Evolutionary conservation across 768 basidiomycete genomes (phyloP).

Genomic region (Pholiota microspora): DNA sequence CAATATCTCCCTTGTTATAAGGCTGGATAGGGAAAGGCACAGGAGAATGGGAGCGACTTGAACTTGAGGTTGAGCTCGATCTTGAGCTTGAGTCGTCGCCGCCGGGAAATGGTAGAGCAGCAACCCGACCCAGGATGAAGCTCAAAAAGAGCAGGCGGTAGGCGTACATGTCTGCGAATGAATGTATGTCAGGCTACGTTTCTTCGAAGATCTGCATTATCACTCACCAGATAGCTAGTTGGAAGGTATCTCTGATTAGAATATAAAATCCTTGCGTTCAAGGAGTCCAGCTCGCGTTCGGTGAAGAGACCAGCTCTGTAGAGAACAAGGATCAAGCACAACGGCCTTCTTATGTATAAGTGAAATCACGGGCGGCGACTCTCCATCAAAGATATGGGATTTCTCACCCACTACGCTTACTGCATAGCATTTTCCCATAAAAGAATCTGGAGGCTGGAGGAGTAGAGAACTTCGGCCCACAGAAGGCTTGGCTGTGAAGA

Average conservation of each 20-base stretch:
- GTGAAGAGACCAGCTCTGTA: conserved; percentile 23
- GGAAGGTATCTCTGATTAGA: background rate
- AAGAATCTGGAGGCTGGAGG: too few relatives aligned
- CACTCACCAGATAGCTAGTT: background rate
- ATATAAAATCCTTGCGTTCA: background rate
- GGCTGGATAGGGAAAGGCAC: conserved; percentile 1
- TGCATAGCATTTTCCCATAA: background rate
- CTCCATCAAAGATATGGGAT: background rate
- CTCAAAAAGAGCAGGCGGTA: background rate
- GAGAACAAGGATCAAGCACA: background rate
- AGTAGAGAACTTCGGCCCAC: too few relatives aligned
- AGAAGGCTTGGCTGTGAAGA: too few relatives aligned
- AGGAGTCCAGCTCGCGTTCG: conserved; percentile 19
- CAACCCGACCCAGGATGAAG: background rate
- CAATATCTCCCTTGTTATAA: conserved; percentile 15
- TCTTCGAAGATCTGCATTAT: too few relatives aligned
- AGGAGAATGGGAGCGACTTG: background rate
- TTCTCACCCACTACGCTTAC: background rate
- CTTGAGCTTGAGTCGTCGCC: too few relatives aligned
- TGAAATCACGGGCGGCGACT: background rate
- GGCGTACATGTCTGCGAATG: background rate
- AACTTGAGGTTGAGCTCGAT: background rate
- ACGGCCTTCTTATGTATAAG: conserved; percentile 13
- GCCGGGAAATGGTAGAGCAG: background rate
- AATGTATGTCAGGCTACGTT: too few relatives aligned